Conservation (phyloP, 148 eudicot species). For the Amaranthus hypochondriacus region DNA sequence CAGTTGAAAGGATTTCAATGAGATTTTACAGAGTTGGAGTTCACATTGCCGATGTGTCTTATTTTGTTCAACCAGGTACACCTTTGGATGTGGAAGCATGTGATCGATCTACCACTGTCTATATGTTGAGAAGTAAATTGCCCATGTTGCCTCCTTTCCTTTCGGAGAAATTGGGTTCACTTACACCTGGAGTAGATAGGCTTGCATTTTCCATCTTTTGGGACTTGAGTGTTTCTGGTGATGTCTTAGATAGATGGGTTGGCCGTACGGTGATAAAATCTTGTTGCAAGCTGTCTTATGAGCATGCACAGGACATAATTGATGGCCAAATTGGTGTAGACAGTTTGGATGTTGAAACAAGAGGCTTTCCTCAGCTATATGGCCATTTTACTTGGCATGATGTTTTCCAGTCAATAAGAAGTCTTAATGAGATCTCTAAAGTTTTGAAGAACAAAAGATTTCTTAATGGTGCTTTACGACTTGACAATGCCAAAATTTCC, state of each 20-base stretch:
- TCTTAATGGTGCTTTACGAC: slow-evolving; percentile 63
- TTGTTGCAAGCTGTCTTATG: slow-evolving; percentile 92
- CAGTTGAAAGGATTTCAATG: slow-evolving; percentile 64
- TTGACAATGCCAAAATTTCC: slow-evolving; percentile 60
- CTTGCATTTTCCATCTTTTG: slow-evolving; percentile 86
- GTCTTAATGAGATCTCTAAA: slow-evolving; percentile 51
- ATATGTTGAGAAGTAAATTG: slow-evolving; percentile 52
- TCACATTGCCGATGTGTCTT: slow-evolving; percentile 87
- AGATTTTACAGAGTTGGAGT: slow-evolving; percentile 75
- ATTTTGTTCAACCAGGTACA: slow-evolving; percentile 78
- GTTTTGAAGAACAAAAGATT: slow-evolving; percentile 62
- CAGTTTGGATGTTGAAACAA: slow-evolving; percentile 19
- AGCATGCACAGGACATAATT: slow-evolving; percentile 78
- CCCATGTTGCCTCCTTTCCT: slow-evolving; percentile 82
- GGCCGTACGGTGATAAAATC: slow-evolving; percentile 79
- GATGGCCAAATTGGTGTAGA: slow-evolving; percentile 40
- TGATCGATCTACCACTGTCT: slow-evolving; percentile 69
- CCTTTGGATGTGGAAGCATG: slow-evolving; percentile 74
- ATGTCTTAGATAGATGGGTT: slow-evolving; percentile 72
- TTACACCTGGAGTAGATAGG: slow-evolving; percentile 82
- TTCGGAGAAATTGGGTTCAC: slow-evolving; percentile 79
- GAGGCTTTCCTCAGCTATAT: slow-evolving; percentile 45
- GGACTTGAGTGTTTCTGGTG: slow-evolving; percentile 62
- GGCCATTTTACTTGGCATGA: slow-evolving; percentile 67
- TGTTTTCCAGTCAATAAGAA: slow-evolving; percentile 46